Base-by-base conservation (phyloP, 805 yeast species). In the Candida michaelii region DNA sequence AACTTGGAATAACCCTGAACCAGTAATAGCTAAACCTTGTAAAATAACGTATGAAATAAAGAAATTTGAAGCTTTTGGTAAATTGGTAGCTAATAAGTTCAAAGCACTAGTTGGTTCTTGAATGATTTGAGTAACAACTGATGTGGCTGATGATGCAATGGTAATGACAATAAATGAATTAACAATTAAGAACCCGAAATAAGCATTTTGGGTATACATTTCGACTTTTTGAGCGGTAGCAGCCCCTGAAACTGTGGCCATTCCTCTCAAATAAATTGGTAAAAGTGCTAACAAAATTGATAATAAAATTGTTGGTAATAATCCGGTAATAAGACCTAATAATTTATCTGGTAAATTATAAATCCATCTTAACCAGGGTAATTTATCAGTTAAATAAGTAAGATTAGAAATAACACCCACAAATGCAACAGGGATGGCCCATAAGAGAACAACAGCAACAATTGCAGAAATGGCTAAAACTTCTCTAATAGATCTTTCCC, bases 401-500 rank as follows among this genome's bases (percentile, higher is more conserved):
- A 91, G 77, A 65, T 91, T 93, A 17, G 98, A 91, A 50, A 93
- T 83, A 53, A 81, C 77, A 78, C 98, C 98, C 39, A 91, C 96
- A 55, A 89, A 89, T n/a, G 97, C 96, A 30, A 91, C 97, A 8
- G 99, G 99, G 54, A 91, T 82, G 32, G 96, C 83, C 98, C 98
- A 91, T 66, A 89, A 89, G 36, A 91, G 78, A 40, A 83, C 70
- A 33, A 83, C 53, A 1, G 81, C 85, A 16, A 65, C 53, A 42
- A 84, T 76, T 2, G 79, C 80, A 12, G 77, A 69, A 27, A 65
- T 43, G 0, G 90, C 80, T 41, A 72, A 71, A 19, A 73, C 59
- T 25, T 65, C 59, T 66, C 91, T 73, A 10, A 69, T 65, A 14
- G 83, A 58, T 53, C 82, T 66, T 62, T 85, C 95, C 85, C 88